Base-by-base conservation (phyloP, 371 early-diverging fungal species). In the Mucor indicus region DNA sequence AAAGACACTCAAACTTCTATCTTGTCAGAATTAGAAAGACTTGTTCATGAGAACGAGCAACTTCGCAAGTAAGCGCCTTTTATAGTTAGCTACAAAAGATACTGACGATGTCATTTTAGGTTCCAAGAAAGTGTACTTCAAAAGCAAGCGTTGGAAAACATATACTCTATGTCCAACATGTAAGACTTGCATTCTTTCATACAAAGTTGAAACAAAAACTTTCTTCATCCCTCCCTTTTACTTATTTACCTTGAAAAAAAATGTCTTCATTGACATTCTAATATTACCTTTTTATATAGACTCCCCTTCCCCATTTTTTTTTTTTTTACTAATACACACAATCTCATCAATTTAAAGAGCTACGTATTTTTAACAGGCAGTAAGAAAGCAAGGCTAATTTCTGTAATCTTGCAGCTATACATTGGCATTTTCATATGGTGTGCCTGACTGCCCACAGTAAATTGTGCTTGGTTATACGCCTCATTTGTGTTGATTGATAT, bases 1-100 rank as follows among this genome's bases (percentile, higher is more conserved):
- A 66, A 67, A 41, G 55, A 57, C 29, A 69, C 56, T 27, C 64
- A 62, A 50, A 48, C 48, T 36, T 57, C 68, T 32, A 62, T 70
- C 24, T 40, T 65, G 22, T 55, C 57, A 30, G 67, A 65, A 56
- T 47, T 70, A 32, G 70, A 66, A 31, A 59, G 61, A 41, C 44
- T 66, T 29, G 59, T 60, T 21, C 57, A 58, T 48, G 67, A 69
- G 38, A 74, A 69, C 48, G 68, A 64, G 33, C 67, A 63, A 29
- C 58, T 64, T 39, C 60, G 60, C 55, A 67, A 65, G 64, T 61
- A 62, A 49, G 69, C 57, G 22, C 13, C n/a, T 38, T 29, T n/a
- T 27, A 7, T 36, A 23, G 4, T 13, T 21, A 25, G 6, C n/a
- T 45, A 1, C 2, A 17, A 44, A n/a, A 36, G 16, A 21, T 1